Evolutionary conservation across 2,329 filamentous ascomycete species (phyloP).

Genomic region (Nigrospora osmanthi): DNA sequence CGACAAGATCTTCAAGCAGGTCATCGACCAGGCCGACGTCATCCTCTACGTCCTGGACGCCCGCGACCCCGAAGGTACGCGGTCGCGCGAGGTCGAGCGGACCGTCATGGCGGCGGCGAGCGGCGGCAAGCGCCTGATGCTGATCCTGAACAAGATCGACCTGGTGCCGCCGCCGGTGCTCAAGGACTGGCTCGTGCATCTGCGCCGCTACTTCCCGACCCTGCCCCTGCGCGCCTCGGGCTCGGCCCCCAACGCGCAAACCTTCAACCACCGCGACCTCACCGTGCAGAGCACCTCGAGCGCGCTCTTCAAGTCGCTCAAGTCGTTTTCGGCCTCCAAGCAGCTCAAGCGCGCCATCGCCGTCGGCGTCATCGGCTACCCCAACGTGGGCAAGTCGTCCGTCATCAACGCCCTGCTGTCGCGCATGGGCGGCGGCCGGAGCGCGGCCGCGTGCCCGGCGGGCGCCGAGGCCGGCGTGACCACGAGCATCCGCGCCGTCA

Average conservation of each 20-base stretch:
- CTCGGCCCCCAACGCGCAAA: slow-evolving; percentile 76
- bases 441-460: slow-evolving; percentile 67
- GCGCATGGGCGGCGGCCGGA: slow-evolving; percentile 56
- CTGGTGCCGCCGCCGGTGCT: slow-evolving; percentile 76
- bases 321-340: slow-evolving; percentile 75
- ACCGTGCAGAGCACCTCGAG: slow-evolving; percentile 80
- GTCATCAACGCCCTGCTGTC: slow-evolving; percentile 90
- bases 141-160: slow-evolving; percentile 94
- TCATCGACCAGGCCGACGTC: slow-evolving; percentile 82
- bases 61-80: slow-evolving; percentile 81
- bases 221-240: slow-evolving; percentile 80
- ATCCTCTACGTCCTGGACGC: slow-evolving; percentile 91
- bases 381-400: slow-evolving; percentile 93
- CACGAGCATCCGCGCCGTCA: slow-evolving; percentile 79
- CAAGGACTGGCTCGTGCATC: slow-evolving; percentile 75
- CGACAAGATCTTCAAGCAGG: slow-evolving; percentile 93
- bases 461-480: slow-evolving; percentile 91
- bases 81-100: slow-evolving; percentile 84
- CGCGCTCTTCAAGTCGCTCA: slow-evolving; percentile 80
- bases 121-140: slow-evolving; percentile 79
- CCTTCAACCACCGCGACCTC: slow-evolving; percentile 85
- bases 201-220: slow-evolving; percentile 86
- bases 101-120: slow-evolving; percentile 82
- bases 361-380: slow-evolving; percentile 90
- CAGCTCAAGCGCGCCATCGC: slow-evolving; percentile 84